A percentile compares a stretch with the other conserved stretches of the same genome.
Evolutionary conservation across 306 rosid species (phyloP).

Genomic region (Oemleria cerasiformis): DNA sequence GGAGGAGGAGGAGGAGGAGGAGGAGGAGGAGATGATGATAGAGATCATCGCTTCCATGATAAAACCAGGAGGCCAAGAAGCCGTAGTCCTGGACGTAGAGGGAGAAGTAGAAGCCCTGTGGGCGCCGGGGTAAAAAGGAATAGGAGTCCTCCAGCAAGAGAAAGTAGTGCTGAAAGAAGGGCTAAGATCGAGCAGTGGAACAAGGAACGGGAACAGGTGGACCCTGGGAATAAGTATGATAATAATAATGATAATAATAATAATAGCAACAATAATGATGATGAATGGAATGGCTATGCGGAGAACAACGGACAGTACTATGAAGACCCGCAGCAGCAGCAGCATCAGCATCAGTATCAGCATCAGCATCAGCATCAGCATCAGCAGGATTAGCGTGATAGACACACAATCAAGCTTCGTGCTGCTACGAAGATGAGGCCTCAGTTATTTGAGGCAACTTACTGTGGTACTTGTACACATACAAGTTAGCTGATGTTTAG

Average conservation of each 20-base stretch:
- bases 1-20: constrained; percentile 97
- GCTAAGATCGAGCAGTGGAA: constrained; percentile 98
- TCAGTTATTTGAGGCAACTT: constrained; percentile 30
- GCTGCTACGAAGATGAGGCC: constrained; percentile 32
- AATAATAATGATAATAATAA: constrained; percentile 28
- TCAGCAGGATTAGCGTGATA: constrained; percentile 27
- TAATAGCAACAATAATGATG: constrained; percentile 34
- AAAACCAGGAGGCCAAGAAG: constrained; percentile 75
- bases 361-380: constrained; percentile 42
- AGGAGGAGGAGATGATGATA: constrained; percentile 82
- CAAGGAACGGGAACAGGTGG: constrained; percentile 66
- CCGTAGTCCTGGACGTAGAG: constrained; percentile 87
- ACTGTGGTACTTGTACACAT: constrained; percentile 35
- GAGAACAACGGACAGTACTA: constrained; percentile 49
- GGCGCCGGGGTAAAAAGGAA: constrained; percentile 73
- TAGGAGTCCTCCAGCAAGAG: constrained; percentile 72
- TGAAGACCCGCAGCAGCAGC: constrained; percentile 43
- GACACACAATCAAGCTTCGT: constrained; percentile 16
- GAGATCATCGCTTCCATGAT: constrained; percentile 61
- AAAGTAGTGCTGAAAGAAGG: constrained; percentile 89
- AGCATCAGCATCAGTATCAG: constrained; percentile 38
- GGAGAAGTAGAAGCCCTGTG: constrained; percentile 80
- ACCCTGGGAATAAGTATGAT: constrained; percentile 38
- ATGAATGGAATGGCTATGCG: constrained; percentile 35
- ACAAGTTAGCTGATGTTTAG: constrained; percentile 39